Evolutionary conservation across 2,329 filamentous ascomycete genomes (phyloP).

Genomic region (Arthrobotrys pseudoclavata): DNA sequence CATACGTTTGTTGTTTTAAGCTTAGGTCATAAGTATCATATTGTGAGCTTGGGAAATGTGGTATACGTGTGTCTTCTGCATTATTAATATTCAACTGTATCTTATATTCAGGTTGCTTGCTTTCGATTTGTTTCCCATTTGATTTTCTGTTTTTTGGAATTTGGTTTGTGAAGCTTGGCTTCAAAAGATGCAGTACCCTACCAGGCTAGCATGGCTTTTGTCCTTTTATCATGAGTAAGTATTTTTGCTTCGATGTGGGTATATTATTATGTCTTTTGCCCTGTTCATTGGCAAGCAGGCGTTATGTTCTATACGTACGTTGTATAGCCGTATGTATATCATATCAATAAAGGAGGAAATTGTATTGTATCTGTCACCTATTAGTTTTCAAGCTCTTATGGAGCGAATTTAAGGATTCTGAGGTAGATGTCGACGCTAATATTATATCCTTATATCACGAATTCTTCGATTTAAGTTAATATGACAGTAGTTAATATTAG

Average conservation of each 20-base stretch:
- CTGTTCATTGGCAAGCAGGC: not conserved
- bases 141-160: not conserved
- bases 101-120: not conserved
- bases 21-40: not conserved
- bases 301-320: slow-evolving; percentile 1
- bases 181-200: not conserved
- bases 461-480: too few species aligned
- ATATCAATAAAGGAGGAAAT: not conserved
- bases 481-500: not conserved
- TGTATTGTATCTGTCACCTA: not conserved
- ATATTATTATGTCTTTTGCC: not conserved
- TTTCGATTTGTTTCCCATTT: not conserved
- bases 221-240: not conserved
- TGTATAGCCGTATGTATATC: not conserved
- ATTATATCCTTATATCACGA: too few species aligned
- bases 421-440: too few species aligned
- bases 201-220: not conserved
- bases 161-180: not conserved
- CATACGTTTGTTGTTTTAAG: not conserved
- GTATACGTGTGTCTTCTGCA: not conserved
- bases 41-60: not conserved
- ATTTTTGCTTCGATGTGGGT: not conserved
- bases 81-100: not conserved
- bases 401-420: too few species aligned
- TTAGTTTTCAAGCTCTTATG: too few species aligned